Conservation (phyloP, 176 grass and related monocot genomes). For the Poa annua region DNA sequence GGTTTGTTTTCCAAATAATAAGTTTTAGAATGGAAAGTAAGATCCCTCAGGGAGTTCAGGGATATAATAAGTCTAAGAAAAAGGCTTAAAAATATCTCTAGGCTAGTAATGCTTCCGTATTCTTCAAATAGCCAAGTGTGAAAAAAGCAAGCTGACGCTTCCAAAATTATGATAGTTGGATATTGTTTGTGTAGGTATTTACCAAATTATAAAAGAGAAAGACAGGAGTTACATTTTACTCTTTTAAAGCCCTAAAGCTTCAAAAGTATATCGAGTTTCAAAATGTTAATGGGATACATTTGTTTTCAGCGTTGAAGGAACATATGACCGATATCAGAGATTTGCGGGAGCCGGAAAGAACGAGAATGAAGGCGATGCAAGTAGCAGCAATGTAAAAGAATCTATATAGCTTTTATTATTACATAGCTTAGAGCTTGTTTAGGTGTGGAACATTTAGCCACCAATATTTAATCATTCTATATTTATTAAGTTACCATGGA, state of each 20-base stretch:
- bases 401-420: neutral
- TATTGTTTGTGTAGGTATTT: neutral
- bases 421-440: constrained; percentile 12
- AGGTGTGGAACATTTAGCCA: neutral
- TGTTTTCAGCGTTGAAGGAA: constrained; percentile 57
- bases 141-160: neutral
- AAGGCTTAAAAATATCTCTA: neutral
- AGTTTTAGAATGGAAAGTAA: too few relatives aligned
- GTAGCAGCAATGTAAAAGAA: constrained; percentile 47
- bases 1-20: too few relatives aligned
- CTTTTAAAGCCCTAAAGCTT: neutral
- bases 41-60: too few relatives aligned
- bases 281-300: neutral
- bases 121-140: neutral
- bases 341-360: constrained; percentile 30
- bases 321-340: constrained; percentile 52
- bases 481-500: neutral
- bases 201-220: neutral
- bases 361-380: constrained; percentile 28
- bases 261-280: neutral
- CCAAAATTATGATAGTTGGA: neutral
- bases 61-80: neutral
- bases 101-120: neutral
- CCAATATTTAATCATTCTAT: constrained; percentile 4
- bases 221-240: neutral